Evolutionary conservation across 768 basidiomycete species (phyloP).

Genomic region (Erythrobasidium yunnanense): DNA sequence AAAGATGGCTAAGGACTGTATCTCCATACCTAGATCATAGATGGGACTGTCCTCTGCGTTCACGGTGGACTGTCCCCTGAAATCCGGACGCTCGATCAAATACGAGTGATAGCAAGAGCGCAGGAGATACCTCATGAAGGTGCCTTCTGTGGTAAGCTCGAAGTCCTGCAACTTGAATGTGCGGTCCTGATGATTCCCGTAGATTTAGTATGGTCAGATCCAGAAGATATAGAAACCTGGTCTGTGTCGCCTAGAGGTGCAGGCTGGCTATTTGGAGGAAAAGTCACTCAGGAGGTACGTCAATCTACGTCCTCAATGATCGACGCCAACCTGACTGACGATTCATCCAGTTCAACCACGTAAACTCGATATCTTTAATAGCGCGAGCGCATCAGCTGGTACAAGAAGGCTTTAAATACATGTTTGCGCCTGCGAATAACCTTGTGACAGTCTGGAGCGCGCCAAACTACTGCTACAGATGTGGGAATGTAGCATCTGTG

Average conservation of each 20-base stretch:
- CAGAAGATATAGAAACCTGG: constrained; percentile 80
- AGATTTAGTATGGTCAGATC: constrained; percentile 99
- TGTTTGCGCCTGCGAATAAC: constrained; percentile 37
- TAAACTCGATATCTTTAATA: constrained; percentile 74
- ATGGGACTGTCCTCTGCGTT: constrained; percentile 81
- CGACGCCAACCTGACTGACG: background rate
- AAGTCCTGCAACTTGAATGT: background rate
- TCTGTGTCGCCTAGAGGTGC: constrained; percentile 92
- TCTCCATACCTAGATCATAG: constrained; percentile 85
- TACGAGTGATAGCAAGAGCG: constrained; percentile 64
- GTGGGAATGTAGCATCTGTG: constrained; percentile 84
- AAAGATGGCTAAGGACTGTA: too few species aligned
- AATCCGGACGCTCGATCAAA: constrained; percentile 86
- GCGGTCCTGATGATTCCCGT: background rate
- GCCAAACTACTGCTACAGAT: constrained; percentile 43
- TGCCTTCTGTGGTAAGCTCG: constrained; percentile 45
- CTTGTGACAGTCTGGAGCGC: constrained; percentile 87
- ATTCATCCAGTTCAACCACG: constrained; percentile 67
- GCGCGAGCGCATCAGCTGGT: constrained; percentile 95
- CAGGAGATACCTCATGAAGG: constrained; percentile 48
- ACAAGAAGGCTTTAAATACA: constrained; percentile 61
- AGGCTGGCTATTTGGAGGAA: constrained; percentile 84
- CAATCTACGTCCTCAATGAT: background rate
- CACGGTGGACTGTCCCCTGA: constrained; percentile 94
- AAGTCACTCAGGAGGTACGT: constrained; percentile 68